Base-by-base conservation (phyloP, 2,329 filamentous ascomycete species). In the Trichophyton rubrum region DNA sequence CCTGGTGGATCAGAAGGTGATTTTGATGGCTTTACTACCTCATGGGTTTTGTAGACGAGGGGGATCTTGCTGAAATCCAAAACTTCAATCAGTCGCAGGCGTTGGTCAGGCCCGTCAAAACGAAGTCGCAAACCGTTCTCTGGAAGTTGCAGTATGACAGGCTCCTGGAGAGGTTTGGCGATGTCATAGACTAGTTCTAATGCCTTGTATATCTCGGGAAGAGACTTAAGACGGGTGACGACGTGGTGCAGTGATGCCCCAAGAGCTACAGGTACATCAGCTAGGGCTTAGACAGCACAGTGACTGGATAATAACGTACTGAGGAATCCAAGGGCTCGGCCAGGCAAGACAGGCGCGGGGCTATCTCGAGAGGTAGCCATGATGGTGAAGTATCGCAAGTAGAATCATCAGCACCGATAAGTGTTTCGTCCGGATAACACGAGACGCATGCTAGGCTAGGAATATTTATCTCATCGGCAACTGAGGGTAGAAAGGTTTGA, bases 61-160 rank as follows among this genome's bases (percentile, higher is more conserved):
- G 85, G 83, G 64, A 85, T 90, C 72, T 90, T 93, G 55, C 87
- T 85, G 70, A 99, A 96, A 75, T 97, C 90, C 59, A 89, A 75
- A 6, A 97, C 84, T 73, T 99, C 93, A 66, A 99, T 89, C 63
- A 99, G 77, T 2, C 93, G 88, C 47, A 99, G 78, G 40, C 92
- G 85, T 74, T 99, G 93, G 68, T 97, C 91, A 3, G 89, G 85
- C 0, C 91, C 93, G 70, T 99, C 93, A 70, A 99, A 99, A 47
- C 89, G 89, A 59, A 99, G 77, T 11, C 92, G 87, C 33, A 99
- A 74, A 30, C 93, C 93, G 74, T 97, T 99, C 2, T 84, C 81
- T 0, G 91, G 88, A 3, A 99, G 82, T 17, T 80, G 80, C 60
- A 97, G 75, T 49, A 89, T 78, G 17, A 96, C 82, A 0, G 90